Percentiles rank a stretch among this genome's conserved stretches.
These are phyloP conservation scores for Eremothecium coryli DNA, from an alignment of 1,139 yeast species.

Conservation along the genomic window DNA sequence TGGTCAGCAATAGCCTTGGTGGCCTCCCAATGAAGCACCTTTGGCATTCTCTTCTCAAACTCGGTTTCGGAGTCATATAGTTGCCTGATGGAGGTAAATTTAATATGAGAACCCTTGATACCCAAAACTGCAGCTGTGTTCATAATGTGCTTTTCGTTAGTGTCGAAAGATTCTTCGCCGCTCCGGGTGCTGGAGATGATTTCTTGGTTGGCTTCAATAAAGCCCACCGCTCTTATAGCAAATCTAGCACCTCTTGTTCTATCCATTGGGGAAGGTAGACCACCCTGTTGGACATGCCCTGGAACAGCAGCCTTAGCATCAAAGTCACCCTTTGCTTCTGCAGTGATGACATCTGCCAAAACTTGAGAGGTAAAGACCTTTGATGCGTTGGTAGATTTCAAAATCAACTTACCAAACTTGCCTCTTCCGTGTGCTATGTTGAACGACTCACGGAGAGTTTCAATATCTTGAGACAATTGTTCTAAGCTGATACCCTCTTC, in stretches of 20 bases:
- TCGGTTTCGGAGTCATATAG: slow-evolving; percentile 85
- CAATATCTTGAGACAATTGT: slow-evolving; percentile 54
- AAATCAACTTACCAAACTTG: slow-evolving; percentile 70
- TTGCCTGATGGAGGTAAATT: slow-evolving; percentile 61
- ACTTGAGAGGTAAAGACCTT: slow-evolving; percentile 71
- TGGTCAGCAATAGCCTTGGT: slow-evolving; percentile 73
- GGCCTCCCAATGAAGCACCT: slow-evolving; percentile 72
- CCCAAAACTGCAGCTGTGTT: slow-evolving; percentile 83
- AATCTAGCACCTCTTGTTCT: slow-evolving; percentile 63
- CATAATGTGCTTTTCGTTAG: slow-evolving; percentile 32
- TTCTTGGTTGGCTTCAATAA: slow-evolving; percentile 43
- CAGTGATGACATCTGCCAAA: slow-evolving; percentile 72
- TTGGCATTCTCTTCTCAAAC: slow-evolving; percentile 73
- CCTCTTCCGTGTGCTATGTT: slow-evolving; percentile 51
- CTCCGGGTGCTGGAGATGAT: slow-evolving; percentile 25
- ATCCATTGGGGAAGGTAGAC: slow-evolving; percentile 70
- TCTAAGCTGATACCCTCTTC: slow-evolving; percentile 54
- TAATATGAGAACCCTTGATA: slow-evolving; percentile 66
- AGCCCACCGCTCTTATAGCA: slow-evolving; percentile 61
- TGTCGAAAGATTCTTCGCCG: slow-evolving; percentile 28
- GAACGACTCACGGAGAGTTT: slow-evolving; percentile 47
- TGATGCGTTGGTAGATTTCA: slow-evolving; percentile 82
- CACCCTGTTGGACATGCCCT: slow-evolving; percentile 94
- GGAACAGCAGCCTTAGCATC: slow-evolving; percentile 96
- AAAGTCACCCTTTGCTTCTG: slow-evolving; percentile 65